These are phyloP conservation scores for Lecanicillium sp. DNA, from an alignment of 2,329 filamentous ascomycete species.

Conservation along the genomic window DNA sequence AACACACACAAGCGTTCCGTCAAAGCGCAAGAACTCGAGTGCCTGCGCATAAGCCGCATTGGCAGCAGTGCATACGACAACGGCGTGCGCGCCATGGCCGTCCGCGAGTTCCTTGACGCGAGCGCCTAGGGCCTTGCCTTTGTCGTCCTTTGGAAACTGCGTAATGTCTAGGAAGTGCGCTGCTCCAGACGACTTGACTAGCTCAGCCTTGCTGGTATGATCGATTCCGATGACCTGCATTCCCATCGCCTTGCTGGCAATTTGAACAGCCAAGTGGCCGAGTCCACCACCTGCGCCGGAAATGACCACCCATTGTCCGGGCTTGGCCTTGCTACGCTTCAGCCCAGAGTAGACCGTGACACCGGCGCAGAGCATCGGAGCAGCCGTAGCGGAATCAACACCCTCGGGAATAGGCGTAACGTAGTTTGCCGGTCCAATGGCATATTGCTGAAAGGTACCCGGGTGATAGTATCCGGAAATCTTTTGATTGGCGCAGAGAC, in stretches of 20 bases:
- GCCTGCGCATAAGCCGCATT: slow-evolving; percentile 15
- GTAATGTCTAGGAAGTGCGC: slow-evolving; percentile 37
- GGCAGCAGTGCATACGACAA: slow-evolving; percentile 16
- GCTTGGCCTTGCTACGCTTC: slow-evolving; percentile 56
- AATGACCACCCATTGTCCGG: slow-evolving; percentile 64
- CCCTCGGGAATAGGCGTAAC: slow-evolving; percentile 30
- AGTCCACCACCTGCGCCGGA: slow-evolving; percentile 70
- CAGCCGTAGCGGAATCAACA: slow-evolving; percentile 24
- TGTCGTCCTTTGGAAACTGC: slow-evolving; percentile 14
- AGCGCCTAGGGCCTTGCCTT: slow-evolving; percentile 32
- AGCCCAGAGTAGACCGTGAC: slow-evolving; percentile 62
- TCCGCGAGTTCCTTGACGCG: slow-evolving; percentile 11
- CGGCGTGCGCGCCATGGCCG: slow-evolving; percentile 13
- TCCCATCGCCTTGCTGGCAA: slow-evolving; percentile 41
- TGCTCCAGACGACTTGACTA: slow-evolving; percentile 17
- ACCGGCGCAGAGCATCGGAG: slow-evolving; percentile 62
- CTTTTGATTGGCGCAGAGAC: slow-evolving; percentile 15
- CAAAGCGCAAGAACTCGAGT: slow-evolving; percentile 16
- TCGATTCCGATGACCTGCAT: slow-evolving; percentile 20
- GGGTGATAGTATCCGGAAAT: slow-evolving; percentile 18
- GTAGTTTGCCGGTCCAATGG: slow-evolving; percentile 27
- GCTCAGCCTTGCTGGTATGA: slow-evolving; percentile 15
- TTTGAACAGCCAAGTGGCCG: slow-evolving; percentile 62
- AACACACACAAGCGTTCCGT: slow-evolving; percentile 20
- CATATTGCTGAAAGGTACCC: slow-evolving; percentile 18